These are phyloP conservation scores for Trichosporon coremiiforme DNA, from an alignment of 1,284 basidiomycete genomes.

Conservation along the genomic window DNA sequence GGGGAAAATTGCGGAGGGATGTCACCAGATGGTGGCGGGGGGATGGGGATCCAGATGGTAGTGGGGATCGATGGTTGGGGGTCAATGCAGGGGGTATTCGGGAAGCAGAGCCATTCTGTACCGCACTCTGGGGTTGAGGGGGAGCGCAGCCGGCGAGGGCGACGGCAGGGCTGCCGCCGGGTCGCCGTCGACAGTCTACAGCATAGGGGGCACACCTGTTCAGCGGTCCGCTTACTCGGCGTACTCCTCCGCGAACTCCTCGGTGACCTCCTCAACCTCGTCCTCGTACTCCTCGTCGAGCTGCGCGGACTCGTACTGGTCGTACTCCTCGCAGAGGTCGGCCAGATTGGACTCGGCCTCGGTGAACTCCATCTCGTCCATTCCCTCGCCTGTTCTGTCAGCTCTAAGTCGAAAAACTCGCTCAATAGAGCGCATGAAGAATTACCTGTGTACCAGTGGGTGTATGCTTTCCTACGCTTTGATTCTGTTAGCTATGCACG, in stretches of 20 bases:
- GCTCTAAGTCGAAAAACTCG: slow-evolving; percentile 43
- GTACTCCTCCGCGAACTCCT: slow-evolving; percentile 51
- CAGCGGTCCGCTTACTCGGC: slow-evolving; percentile 34
- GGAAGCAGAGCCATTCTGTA: not conserved
- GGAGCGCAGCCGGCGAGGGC: slow-evolving; percentile 23
- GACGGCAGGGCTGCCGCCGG: slow-evolving; percentile 33
- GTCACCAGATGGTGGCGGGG: not conserved
- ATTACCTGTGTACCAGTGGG: slow-evolving; percentile 87
- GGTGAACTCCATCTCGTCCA: slow-evolving; percentile 96
- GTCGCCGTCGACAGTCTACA: slow-evolving; percentile 25
- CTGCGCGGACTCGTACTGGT: slow-evolving; percentile 90
- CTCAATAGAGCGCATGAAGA: slow-evolving; percentile 65
- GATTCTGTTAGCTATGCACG: slow-evolving; percentile 39
- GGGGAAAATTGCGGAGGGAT: not conserved
- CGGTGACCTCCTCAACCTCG: slow-evolving; percentile 37
- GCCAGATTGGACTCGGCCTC: slow-evolving; percentile 97
- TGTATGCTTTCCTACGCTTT: slow-evolving; percentile 72
- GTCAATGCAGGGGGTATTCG: slow-evolving; percentile 16
- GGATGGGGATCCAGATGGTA: not conserved
- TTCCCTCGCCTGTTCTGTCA: slow-evolving; percentile 72
- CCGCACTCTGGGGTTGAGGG: not conserved
- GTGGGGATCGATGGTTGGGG: not conserved
- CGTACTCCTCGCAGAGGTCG: slow-evolving; percentile 89
- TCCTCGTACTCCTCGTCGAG: slow-evolving; percentile 59
- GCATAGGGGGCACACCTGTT: slow-evolving; percentile 25